Conservation (phyloP, 805 yeast species). For the Naumovozyma dairenensis region DNA sequence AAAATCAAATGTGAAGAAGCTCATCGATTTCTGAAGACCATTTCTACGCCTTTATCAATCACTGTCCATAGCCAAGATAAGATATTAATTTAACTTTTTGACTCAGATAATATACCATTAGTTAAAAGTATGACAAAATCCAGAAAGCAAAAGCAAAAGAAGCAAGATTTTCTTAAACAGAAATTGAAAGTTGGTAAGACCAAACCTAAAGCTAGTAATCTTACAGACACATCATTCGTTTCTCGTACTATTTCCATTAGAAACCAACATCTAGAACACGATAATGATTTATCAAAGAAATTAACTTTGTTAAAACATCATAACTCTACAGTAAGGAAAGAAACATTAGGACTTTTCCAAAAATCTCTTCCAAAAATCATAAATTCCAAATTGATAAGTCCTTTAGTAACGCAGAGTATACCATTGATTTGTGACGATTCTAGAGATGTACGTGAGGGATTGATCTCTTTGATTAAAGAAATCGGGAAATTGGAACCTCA, state of each 20-base stretch:
- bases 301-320: constrained; percentile 69
- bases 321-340: constrained; percentile 58
- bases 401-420: constrained; percentile 22
- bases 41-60: too few relatives aligned
- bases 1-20: too few relatives aligned
- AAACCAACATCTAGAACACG: constrained; percentile 23
- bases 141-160: constrained; percentile 31
- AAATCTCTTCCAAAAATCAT: constrained; percentile 40
- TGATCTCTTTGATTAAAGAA: constrained; percentile 38
- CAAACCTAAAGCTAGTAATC: constrained; percentile 57
- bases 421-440: constrained; percentile 47
- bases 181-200: constrained; percentile 86
- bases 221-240: constrained; percentile 77
- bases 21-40: too few relatives aligned
- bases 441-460: constrained; percentile 49
- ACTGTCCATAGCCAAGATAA: too few relatives aligned
- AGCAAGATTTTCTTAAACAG: constrained; percentile 44
- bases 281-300: constrained; percentile 47
- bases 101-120: background rate
- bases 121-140: constrained; percentile 29
- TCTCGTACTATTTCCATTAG: constrained; percentile 39
- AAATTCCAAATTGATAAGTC: constrained; percentile 21
- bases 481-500: constrained; percentile 43
- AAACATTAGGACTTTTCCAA: constrained; percentile 48
- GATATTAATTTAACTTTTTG: constrained; percentile 2